phyloP scores from a whole-genome alignment of 1,139 yeast species.

The Magnusiomyces ingens region DNA sequence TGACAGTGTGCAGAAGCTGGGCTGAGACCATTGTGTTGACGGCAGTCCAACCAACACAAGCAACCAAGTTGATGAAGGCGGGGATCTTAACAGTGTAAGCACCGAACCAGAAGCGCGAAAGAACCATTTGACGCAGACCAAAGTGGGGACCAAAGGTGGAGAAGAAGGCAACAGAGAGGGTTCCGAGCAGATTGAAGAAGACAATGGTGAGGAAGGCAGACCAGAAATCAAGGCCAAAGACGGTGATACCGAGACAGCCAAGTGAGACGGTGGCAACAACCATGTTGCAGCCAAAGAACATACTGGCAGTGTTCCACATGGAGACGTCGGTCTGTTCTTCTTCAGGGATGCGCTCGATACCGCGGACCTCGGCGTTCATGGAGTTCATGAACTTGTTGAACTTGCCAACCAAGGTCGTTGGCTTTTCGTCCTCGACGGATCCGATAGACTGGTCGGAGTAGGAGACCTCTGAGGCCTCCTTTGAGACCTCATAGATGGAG shows the following conservation, averaged over 20 bases:
- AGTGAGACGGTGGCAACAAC: conserved; percentile 78
- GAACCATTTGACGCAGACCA: conserved; percentile 83
- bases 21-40: conserved; percentile 89
- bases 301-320: conserved; percentile 64
- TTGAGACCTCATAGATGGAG: too few relatives aligned
- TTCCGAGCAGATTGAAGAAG: conserved; percentile 69
- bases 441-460: too few relatives aligned
- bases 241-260: conserved; percentile 67
- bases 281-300: conserved; percentile 92
- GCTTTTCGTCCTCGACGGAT: too few relatives aligned
- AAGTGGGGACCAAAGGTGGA: conserved; percentile 77
- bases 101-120: conserved; percentile 75
- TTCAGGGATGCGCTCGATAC: conserved; percentile 62
- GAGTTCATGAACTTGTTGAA: too few relatives aligned
- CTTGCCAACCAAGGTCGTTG: too few relatives aligned
- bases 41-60: conserved; percentile 95
- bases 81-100: conserved; percentile 68
- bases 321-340: conserved; percentile 60
- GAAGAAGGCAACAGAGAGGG: conserved; percentile 72
- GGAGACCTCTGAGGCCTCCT: too few relatives aligned
- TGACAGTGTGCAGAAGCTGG: conserved; percentile 71
- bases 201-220: conserved; percentile 55
- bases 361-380: conserved; percentile 48
- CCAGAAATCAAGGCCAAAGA: conserved; percentile 53
- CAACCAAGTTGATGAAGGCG: conserved; percentile 68